These are phyloP conservation scores for Vitis riparia DNA, from an alignment of 164 flowering plant species.

Conservation along the genomic window DNA sequence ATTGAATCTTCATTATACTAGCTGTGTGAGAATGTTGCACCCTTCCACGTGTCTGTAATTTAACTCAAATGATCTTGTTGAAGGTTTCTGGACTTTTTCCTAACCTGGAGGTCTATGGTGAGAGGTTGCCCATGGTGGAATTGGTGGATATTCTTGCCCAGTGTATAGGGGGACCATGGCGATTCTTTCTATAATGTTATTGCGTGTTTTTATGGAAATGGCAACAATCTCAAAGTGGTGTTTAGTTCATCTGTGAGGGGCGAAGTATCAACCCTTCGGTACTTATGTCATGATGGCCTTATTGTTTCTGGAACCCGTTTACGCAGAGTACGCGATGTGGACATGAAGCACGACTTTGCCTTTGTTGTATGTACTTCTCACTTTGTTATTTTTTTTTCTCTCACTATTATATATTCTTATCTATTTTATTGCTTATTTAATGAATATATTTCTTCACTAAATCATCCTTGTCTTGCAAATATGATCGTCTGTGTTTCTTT, in stretches of 20 bases:
- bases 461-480: constrained; percentile 15
- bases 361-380: constrained; percentile 72
- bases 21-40: constrained; percentile 37
- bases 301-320: constrained; percentile 94
- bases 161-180: constrained; percentile 71
- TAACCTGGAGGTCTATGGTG: constrained; percentile 53
- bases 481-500: constrained; percentile 21
- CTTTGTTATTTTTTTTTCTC: neutral
- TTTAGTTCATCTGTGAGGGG: constrained; percentile 86
- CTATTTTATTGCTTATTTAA: neutral
- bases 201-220: constrained; percentile 87
- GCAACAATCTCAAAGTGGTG: constrained; percentile 85
- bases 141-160: constrained; percentile 69
- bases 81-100: constrained; percentile 51
- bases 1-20: constrained; percentile 14
- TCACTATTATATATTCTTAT: too few species aligned
- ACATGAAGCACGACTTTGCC: constrained; percentile 94
- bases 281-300: constrained; percentile 92
- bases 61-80: constrained; percentile 52
- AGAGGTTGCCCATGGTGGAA: constrained; percentile 52
- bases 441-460: neutral
- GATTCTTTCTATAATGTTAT: constrained; percentile 83
- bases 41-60: constrained; percentile 42
- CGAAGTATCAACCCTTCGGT: constrained; percentile 74
- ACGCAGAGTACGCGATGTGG: constrained; percentile 99